phyloP scores from a whole-genome alignment of 2,329 filamentous ascomycete genomes.

The Dactylella cylindrospora region DNA sequence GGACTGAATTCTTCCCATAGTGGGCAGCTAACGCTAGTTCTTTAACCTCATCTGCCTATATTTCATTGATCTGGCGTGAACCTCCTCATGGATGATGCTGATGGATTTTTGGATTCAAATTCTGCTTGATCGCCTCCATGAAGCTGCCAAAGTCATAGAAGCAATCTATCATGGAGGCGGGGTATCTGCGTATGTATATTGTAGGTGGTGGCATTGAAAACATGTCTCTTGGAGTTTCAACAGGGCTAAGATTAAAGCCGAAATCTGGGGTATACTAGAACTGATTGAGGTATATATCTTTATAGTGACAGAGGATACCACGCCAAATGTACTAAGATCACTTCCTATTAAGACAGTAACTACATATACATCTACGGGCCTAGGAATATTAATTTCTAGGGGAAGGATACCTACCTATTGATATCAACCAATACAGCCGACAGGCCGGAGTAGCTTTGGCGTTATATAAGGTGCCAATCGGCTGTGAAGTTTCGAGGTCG shows the following conservation, averaged over 20 bases:
- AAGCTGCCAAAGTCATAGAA: no score
- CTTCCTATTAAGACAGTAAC: neutral
- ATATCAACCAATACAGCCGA: slow-evolving; percentile 59
- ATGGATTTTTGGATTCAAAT: neutral
- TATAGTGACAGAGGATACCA: slow-evolving; percentile 4
- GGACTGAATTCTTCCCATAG: no score
- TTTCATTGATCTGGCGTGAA: no score
- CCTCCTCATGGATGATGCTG: neutral
- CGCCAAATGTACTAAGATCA: neutral
- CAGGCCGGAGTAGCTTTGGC: no score
- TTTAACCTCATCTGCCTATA: neutral
- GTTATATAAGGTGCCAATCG: slow-evolving; percentile 37
- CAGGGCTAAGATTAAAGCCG: neutral
- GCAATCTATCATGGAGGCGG: neutral
- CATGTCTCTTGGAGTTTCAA: slow-evolving; percentile 6
- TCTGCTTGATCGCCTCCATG: slow-evolving; percentile 2
- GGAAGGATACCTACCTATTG: slow-evolving; percentile 47
- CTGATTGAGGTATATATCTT: slow-evolving; percentile 2
- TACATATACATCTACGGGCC: slow-evolving; percentile 58
- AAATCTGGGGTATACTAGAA: neutral
- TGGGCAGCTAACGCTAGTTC: neutral
- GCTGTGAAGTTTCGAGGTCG: slow-evolving; percentile 16
- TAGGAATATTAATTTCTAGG: slow-evolving; percentile 52
- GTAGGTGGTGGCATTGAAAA: slow-evolving; percentile 2
- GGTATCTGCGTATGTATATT: slow-evolving; percentile 4